phyloP scores from a whole-genome alignment of 768 basidiomycete species.

The Kwoniella sp. region DNA sequence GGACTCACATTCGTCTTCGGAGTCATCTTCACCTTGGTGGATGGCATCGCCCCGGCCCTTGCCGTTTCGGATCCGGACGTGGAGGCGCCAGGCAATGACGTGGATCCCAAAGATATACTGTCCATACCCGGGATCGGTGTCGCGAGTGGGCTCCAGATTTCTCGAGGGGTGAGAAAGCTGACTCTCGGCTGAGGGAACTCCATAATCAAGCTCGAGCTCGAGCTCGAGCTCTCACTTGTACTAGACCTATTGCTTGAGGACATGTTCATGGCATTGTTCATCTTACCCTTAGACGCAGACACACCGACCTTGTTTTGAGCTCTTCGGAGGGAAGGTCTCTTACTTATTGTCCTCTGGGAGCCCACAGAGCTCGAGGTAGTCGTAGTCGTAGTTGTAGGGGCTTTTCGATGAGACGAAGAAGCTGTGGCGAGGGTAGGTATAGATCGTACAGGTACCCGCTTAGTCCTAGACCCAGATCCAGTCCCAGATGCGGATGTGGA shows the following conservation, averaged over 20 bases:
- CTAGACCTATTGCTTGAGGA: too few species aligned
- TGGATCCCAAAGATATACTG: not conserved
- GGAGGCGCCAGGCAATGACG: not conserved
- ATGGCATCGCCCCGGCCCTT: too few species aligned
- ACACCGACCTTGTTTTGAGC: not conserved
- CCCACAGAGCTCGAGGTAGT: not conserved
- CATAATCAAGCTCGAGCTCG: not conserved
- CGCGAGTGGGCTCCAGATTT: conserved; percentile 21
- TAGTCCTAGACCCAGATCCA: too few species aligned
- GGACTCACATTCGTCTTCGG: not conserved
- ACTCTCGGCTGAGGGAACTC: conserved; percentile 8
- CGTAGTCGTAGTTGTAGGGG: not conserved
- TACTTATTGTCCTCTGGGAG: not conserved
- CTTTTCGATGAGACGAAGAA: too few species aligned
- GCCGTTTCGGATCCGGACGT: not conserved
- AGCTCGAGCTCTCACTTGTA: too few species aligned
- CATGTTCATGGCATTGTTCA: too few species aligned
- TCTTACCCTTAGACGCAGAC: too few species aligned
- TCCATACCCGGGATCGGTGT: conserved; percentile 14
- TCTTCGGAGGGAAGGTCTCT: not conserved
- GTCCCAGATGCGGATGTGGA: too few species aligned
- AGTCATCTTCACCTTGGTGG: not conserved
- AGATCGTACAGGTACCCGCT: not conserved
- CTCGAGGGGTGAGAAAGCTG: conserved; percentile 21
- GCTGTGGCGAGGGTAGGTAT: not conserved